These are phyloP conservation scores for Niveomyces coronatus DNA, from an alignment of 2,329 filamentous ascomycete genomes.

Conservation along the genomic window DNA sequence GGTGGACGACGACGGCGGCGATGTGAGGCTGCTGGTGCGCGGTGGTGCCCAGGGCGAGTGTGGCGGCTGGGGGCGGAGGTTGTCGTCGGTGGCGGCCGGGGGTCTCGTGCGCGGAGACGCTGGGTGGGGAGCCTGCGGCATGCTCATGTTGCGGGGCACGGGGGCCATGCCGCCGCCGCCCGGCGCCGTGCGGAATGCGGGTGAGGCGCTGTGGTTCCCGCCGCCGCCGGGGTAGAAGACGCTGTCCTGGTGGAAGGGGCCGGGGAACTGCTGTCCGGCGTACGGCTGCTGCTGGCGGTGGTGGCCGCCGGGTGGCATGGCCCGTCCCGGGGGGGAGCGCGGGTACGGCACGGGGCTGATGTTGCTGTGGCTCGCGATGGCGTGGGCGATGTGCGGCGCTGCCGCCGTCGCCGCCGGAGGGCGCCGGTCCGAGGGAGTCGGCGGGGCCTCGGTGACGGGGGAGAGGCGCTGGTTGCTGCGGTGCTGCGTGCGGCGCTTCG, in stretches of 20 bases:
- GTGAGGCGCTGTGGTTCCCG: slow-evolving; percentile 6
- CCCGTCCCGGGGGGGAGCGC: no score
- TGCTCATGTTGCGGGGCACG: slow-evolving; percentile 1
- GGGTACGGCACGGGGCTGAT: slow-evolving; percentile 16
- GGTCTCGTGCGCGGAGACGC: slow-evolving; percentile 11
- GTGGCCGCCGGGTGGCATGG: no score
- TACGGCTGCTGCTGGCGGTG: slow-evolving; percentile 13
- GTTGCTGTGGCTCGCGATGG: not conserved
- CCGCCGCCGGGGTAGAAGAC: slow-evolving; percentile 9
- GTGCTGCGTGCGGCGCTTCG: slow-evolving; percentile 12
- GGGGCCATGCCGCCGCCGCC: not conserved
- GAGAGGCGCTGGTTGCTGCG: slow-evolving; percentile 28
- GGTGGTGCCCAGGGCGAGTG: not conserved
- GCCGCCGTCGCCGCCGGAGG: slow-evolving; percentile 5
- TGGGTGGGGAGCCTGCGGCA: no score
- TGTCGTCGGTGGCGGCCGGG: slow-evolving; percentile 15
- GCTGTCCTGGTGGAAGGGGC: not conserved
- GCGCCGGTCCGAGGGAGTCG: slow-evolving; percentile 22
- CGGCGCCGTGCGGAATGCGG: not conserved
- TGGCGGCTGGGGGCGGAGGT: not conserved
- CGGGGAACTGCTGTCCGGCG: no score
- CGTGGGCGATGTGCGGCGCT: not conserved
- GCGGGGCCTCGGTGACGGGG: slow-evolving; percentile 39
- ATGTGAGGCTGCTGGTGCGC: slow-evolving; percentile 10
- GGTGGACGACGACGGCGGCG: no score